Base-by-base conservation (phyloP, 257 asterid genomes). In the Primulina huaijiensis region DNA sequence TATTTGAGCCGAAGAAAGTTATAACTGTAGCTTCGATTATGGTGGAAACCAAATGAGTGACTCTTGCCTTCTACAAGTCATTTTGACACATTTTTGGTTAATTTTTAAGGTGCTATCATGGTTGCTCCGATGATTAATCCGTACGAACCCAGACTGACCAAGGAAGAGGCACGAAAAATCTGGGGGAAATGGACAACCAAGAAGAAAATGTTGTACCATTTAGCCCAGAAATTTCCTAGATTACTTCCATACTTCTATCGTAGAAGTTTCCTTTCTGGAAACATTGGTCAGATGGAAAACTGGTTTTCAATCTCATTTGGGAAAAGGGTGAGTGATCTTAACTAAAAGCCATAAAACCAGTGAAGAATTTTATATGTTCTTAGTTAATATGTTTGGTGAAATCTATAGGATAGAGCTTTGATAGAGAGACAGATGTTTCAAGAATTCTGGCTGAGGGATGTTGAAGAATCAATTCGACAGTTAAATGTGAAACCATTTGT, bases 91-190 rank as follows among this genome's bases (percentile, higher is more conserved):
- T 73, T 73, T 31, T 62, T 38, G 60, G 61, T 35, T 65, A 62
- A 65, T 74, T 73, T 70, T 79, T 66, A 85, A 93, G 99, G 99
- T 80, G 97, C 97, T 31, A 72, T 90, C 76, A 83, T 93, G 90
- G 80, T 93, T 73, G 96, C 96, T 69, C 99, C 99, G 62, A 77
- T 90, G 91, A 82, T 93, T 63, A 93, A 85, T 81, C 97, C 98
- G 65, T 93, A 93, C 60, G 99, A 93, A 76, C 88, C 89, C 20
- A 86, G 82, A 56, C 84, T 93, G 85, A 84, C 80, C 50, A 90
- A 87, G 77, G 89, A 72, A 75, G 99, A 93, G 87, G 80, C 79
- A 64, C 86, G 87, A 56, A 78, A 75, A 82, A 90, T 88, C 58
- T 93, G 99, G 99, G 83, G 82, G 29, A 86, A 75, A 53, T 90